A percentile compares a stretch with the other conserved stretches of the same genome.
These are phyloP conservation scores for Lablab purpureus DNA, from an alignment of 306 rosid species.

Conservation along the genomic window DNA sequence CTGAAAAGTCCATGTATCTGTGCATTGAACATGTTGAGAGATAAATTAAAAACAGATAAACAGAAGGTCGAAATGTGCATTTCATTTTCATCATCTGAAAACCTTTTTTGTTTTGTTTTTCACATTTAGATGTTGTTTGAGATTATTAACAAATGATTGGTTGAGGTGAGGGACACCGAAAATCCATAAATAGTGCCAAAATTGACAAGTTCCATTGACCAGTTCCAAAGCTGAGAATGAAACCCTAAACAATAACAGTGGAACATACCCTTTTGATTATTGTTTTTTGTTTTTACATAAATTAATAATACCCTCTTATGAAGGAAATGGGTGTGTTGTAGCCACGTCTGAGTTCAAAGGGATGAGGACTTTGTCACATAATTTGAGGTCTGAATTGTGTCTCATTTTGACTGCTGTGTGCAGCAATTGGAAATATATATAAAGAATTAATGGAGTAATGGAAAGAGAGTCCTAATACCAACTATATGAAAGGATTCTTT, in stretches of 20 bases:
- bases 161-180: neutral
- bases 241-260: too few relatives aligned
- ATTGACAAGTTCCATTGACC: neutral
- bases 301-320: neutral
- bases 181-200: neutral
- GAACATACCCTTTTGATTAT: too few relatives aligned
- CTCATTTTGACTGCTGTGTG: neutral
- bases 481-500: too few relatives aligned
- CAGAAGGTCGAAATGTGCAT: neutral
- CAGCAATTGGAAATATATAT: neutral
- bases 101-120: neutral
- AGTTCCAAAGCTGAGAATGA: neutral
- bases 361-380: neutral
- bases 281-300: neutral
- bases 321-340: neutral
- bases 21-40: neutral
- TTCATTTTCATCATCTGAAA: neutral
- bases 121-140: neutral
- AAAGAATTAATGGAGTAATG: too few relatives aligned
- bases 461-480: too few relatives aligned
- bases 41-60: neutral
- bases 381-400: neutral
- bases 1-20: neutral
- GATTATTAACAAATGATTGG: slow-evolving; percentile 21
- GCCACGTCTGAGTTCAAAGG: neutral